Evolutionary conservation across 352 stramenopile species (phyloP), one percentile per base, ranked within the genome.

Genomic region (Globisporangium viniferum): DNA sequence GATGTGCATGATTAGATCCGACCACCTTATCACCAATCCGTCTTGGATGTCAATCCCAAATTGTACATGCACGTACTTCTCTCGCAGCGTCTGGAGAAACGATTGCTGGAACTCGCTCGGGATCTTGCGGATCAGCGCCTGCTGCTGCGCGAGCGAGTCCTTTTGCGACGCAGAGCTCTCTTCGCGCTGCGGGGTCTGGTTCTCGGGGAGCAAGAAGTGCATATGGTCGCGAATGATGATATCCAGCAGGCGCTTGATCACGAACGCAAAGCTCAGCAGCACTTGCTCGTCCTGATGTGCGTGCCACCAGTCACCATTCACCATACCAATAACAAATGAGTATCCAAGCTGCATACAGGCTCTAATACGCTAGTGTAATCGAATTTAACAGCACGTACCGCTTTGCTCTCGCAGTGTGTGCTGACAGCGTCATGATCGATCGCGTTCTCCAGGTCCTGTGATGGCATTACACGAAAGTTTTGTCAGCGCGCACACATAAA

Each of bases 211-310:
- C n/a, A 90, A 62, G 22, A 90, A 89, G 57, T 56, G 69, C 79
- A 89, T 76, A 59, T 75, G 82, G 12, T 85, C 74, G 10, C 84
- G 82, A 9, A 86, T 60, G 9, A 77, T 68, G 27, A 73, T 60
- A 20, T 85, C 77, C n/a, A 90, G 9, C 12, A 92, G 70, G 3
- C 74, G 70, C 22, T 77, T 77, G 33, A 91, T 54, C 14, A 77
- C 73, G 8, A 71, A 61, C 49, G 71, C 71, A 4, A 86, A 70
- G 2, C 69, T 62, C 53, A 85, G 35, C 20, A 92, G 70, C 56
- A 62, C 58, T 27, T 80, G 78, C 54, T 80, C 74, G 0, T 89
- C 80, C 75, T 84, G 12, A 14, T 14, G 15, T 24, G 24, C 24
- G 33, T 39, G 33, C 8, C 35, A 59, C 12, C 44, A 24, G 24